Base-by-base conservation (phyloP, 192 early-diverging fungal species). In the Mortierella alpina region DNA sequence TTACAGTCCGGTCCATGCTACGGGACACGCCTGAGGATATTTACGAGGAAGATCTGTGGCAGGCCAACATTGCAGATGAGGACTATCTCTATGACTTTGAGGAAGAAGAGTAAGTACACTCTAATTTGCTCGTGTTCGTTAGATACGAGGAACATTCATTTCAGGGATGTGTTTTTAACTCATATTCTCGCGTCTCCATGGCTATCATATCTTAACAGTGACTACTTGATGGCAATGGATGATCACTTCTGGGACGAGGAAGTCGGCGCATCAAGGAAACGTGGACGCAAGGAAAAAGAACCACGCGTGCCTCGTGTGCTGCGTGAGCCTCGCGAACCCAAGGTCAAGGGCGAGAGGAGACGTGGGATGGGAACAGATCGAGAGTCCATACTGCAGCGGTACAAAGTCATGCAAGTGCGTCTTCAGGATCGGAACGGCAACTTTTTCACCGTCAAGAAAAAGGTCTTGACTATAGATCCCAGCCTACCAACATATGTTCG, bases 381-480 rank as follows among this genome's bases (percentile, higher is more conserved):
- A 46, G 94, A 94, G 71, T 89, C 84, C 52, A 91, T 96, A 59
- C 84, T 96, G 47, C 90, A 92, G 56, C 76, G 87, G 67, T 97
- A 96, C 87, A 95, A 93, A 69, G 88, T 95, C 64, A 93, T 96
- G 92, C 94, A 94, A 75, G 91, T 95, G 20, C 93, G 90, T 18
- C 86, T 95, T 23, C 93, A 96, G 78, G 95, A 97, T 83, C 84
- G 89, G 18, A 88, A 95, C 63, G 95, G 95, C 11, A 93, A 93
- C 72, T 93, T 87, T 63, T 95, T 96, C 72, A 92, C 93, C 63
- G 89, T 96, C 70, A 96, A 94, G 73, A 95, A 93, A 72, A 92
- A 93, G 68, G 88, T 96, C 59, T 90, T 82, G 87, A 87, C 93
- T 8, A 88, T 94, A 11, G 94, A 97, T 72, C 95, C 94, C 0